A percentile compares a stretch with the other conserved stretches of the same genome.
phyloP scores from a whole-genome alignment of 768 basidiomycete species.

The Fomitopsis pulvina region DNA sequence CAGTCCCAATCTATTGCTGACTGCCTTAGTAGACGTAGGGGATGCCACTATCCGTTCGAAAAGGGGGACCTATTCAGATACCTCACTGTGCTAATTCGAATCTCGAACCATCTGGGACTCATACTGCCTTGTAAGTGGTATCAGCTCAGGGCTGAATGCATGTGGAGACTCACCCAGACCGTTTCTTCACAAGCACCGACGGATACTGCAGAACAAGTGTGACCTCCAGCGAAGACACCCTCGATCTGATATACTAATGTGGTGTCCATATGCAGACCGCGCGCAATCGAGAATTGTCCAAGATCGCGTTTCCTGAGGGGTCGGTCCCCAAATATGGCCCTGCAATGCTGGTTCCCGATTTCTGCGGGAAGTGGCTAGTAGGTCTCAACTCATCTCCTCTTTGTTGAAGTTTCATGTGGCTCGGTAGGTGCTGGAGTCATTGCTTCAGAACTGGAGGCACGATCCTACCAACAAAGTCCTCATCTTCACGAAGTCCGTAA shows the following conservation, averaged over 20 bases:
- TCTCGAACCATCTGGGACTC: conserved; percentile 84
- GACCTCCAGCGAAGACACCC: no score
- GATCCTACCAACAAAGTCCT: conserved; percentile 78
- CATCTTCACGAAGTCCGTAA: conserved; percentile 91
- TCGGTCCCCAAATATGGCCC: conserved; percentile 51
- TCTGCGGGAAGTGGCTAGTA: conserved; percentile 85
- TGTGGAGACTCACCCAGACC: no score
- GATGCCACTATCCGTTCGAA: conserved; percentile 45
- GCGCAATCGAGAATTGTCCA: conserved; percentile 56
- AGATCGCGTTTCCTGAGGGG: conserved; percentile 57
- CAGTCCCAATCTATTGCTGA: neutral
- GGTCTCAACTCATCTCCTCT: conserved; percentile 19
- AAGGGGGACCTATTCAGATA: conserved; percentile 61
- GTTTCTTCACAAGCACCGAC: conserved; percentile 62
- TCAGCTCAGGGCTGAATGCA: no score
- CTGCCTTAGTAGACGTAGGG: conserved; percentile 37
- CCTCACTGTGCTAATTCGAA: conserved; percentile 76
- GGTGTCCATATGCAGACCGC: conserved; percentile 31
- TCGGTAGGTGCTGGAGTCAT: conserved; percentile 58
- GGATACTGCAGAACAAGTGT: conserved; percentile 65
- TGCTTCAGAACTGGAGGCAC: conserved; percentile 62
- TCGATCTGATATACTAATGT: no score
- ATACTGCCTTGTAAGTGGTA: conserved; percentile 76
- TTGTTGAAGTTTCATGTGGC: neutral
- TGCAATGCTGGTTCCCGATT: conserved; percentile 55